Evolutionary conservation across 768 basidiomycete species (phyloP).

Genomic region (Tylopilus balloui): DNA sequence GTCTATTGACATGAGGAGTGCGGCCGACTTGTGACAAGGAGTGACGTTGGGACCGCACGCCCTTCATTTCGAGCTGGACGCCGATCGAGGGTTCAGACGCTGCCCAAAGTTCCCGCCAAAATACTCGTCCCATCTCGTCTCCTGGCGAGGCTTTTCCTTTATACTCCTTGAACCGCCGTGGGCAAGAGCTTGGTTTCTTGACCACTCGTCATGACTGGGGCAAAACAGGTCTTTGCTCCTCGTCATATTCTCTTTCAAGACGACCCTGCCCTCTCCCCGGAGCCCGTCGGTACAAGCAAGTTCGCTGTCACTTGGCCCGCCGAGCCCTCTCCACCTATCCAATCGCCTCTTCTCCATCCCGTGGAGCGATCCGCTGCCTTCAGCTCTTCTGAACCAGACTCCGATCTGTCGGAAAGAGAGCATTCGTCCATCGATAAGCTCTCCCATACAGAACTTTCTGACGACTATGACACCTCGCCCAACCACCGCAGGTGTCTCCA

Average conservation of each 20-base stretch:
- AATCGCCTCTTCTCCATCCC: constrained; percentile 30
- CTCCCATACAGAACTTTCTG: constrained; percentile 31
- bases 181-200: constrained; percentile 16
- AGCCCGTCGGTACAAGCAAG: constrained; percentile 47
- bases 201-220: constrained; percentile 26
- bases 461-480: constrained; percentile 27
- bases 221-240: constrained; percentile 41
- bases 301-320: constrained; percentile 59
- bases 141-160: constrained; percentile 24
- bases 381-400: constrained; percentile 51
- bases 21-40: constrained; percentile 25
- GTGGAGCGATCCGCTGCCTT: constrained; percentile 38
- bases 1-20: constrained; percentile 29
- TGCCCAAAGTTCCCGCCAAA: constrained; percentile 12
- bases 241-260: constrained; percentile 43
- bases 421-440: constrained; percentile 27
- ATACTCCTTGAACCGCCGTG: constrained; percentile 8
- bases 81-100: constrained; percentile 27
- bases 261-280: constrained; percentile 42
- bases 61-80: constrained; percentile 24
- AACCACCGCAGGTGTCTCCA: constrained; percentile 24
- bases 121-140: constrained; percentile 18
- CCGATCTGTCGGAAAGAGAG: constrained; percentile 47
- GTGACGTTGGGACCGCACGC: constrained; percentile 20
- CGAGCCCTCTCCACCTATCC: constrained; percentile 39